These are phyloP conservation scores for Drechslera avenae DNA, from an alignment of 2,329 filamentous ascomycete genomes.

Conservation along the genomic window DNA sequence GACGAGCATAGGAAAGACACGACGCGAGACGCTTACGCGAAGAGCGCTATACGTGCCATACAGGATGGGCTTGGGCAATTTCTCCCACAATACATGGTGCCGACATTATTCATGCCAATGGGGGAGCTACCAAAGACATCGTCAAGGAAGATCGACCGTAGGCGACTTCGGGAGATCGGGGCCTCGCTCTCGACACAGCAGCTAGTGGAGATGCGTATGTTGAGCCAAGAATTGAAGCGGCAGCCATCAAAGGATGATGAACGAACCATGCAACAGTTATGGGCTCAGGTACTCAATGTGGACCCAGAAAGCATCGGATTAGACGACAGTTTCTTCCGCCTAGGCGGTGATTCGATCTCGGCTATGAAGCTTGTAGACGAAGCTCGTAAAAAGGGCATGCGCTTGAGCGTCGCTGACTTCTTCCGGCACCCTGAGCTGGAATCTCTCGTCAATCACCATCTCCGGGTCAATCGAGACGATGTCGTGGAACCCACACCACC, in stretches of 20 bases:
- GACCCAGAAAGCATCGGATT: slow-evolving; percentile 5
- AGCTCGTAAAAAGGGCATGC: neutral
- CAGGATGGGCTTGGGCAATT: neutral
- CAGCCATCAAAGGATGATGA: too few relatives aligned
- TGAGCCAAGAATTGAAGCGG: too few relatives aligned
- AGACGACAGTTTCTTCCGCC: slow-evolving; percentile 18
- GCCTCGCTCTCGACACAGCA: too few relatives aligned
- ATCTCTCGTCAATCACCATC: too few relatives aligned
- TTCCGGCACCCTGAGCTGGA: neutral
- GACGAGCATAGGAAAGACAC: too few relatives aligned
- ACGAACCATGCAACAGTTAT: neutral
- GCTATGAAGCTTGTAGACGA: slow-evolving; percentile 17
- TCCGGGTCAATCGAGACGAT: too few relatives aligned
- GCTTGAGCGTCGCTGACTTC: neutral
- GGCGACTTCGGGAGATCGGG: too few relatives aligned
- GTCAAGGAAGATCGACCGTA: too few relatives aligned
- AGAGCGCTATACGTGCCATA: neutral
- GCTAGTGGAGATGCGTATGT: too few relatives aligned
- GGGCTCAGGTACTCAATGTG: slow-evolving; percentile 8
- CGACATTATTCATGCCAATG: neutral
- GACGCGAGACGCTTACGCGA: too few relatives aligned
- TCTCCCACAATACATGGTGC: neutral
- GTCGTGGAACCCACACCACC: too few relatives aligned
- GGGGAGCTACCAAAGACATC: too few relatives aligned
- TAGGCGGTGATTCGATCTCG: slow-evolving; percentile 17